Evolutionary conservation across 2,329 filamentous ascomycete genomes (phyloP).

Genomic region (Cercospora berteroae): DNA sequence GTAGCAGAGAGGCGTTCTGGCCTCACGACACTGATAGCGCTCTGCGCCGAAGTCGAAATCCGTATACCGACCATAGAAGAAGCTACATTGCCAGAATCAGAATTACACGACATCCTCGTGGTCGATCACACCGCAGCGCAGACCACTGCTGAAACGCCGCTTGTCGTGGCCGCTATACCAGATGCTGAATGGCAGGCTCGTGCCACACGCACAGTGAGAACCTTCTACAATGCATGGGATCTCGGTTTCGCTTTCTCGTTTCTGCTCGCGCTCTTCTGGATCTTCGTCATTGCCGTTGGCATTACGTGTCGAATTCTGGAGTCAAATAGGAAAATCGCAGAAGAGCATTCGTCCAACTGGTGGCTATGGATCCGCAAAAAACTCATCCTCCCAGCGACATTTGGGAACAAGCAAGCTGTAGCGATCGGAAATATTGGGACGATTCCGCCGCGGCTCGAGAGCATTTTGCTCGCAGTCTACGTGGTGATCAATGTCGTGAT

Average conservation of each 20-base stretch:
- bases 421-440: conserved; percentile 44
- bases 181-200: conserved; percentile 17
- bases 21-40: neutral
- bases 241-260: conserved; percentile 21
- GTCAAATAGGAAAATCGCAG: conserved; percentile 25
- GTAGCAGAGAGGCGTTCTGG: conserved; percentile 10
- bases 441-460: conserved; percentile 51
- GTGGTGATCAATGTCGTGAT: conserved; percentile 47
- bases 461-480: conserved; percentile 46
- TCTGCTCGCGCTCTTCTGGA: conserved; percentile 43
- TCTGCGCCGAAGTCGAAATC: conserved; percentile 11
- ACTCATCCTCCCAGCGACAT: conserved; percentile 46
- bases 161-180: conserved; percentile 13
- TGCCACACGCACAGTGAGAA: conserved; percentile 7
- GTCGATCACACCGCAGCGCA: conserved; percentile 17
- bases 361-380: conserved; percentile 38
- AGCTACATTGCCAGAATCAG: conserved; percentile 7
- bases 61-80: conserved; percentile 14
- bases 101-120: conserved; percentile 9
- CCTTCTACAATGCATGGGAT: conserved; percentile 17
- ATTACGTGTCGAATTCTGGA: conserved; percentile 35
- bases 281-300: conserved; percentile 38
- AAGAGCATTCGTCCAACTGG: conserved; percentile 12
- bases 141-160: conserved; percentile 14
- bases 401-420: conserved; percentile 44